Percentiles rank a stretch among this genome's conserved stretches.
Conservation (phyloP, 352 stramenopile genomes). For the Globisporangium mamillatum region DNA sequence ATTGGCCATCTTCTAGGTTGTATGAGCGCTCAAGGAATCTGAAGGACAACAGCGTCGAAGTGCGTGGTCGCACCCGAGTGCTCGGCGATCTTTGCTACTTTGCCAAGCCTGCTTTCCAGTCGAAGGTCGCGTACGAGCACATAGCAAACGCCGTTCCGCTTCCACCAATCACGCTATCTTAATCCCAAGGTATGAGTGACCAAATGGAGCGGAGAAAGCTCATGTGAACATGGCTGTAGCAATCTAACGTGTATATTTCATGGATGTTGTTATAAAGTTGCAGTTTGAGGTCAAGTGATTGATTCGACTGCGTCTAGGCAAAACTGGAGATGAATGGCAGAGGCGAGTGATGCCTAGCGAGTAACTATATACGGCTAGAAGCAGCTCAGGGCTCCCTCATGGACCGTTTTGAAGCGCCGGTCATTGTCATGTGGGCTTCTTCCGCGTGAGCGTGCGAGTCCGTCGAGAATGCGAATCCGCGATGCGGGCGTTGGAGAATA, state of each 20-base stretch:
- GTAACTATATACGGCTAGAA: too few species aligned
- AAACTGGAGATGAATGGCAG: neutral
- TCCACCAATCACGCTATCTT: neutral
- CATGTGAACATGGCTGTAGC: neutral
- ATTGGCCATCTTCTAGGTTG: neutral
- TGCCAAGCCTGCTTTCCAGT: neutral
- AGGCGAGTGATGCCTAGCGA: too few species aligned
- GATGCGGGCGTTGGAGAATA: constrained; percentile 40
- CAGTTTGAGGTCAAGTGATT: neutral
- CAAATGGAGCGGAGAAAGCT: neutral
- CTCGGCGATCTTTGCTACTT: neutral
- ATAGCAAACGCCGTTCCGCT: neutral
- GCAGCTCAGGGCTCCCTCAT: neutral
- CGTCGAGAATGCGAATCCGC: constrained; percentile 75
- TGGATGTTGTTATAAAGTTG: neutral
- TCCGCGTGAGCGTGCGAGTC: constrained; percentile 50
- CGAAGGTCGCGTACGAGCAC: neutral
- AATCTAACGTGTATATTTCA: neutral
- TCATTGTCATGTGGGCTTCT: constrained; percentile 54
- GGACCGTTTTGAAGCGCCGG: constrained; percentile 30
- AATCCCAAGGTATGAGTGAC: neutral
- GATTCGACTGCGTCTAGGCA: neutral
- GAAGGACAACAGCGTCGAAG: neutral
- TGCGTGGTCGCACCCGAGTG: neutral
- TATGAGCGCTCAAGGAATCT: neutral